Percentiles rank a stretch among this genome's conserved stretches.
These are phyloP conservation scores for Psilocybe sp. DNA, from an alignment of 768 basidiomycete species.

Conservation along the genomic window DNA sequence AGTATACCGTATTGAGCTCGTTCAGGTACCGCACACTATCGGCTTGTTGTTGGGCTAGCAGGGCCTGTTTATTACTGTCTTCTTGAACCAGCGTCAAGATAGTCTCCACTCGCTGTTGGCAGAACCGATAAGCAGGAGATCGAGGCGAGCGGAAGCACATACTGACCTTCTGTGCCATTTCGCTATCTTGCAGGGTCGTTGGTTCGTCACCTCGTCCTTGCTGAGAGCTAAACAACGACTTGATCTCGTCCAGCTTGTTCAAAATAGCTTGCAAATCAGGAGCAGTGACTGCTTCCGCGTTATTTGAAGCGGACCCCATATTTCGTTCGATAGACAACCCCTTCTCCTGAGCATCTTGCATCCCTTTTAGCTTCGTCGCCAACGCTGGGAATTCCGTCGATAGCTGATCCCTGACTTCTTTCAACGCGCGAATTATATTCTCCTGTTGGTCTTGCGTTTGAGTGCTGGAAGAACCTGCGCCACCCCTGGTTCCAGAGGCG, in stretches of 20 bases:
- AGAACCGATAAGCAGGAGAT: background rate
- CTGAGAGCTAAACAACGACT: constrained; percentile 5
- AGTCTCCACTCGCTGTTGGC: constrained; percentile 33
- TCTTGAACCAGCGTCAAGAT: constrained; percentile 47
- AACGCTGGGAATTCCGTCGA: constrained; percentile 34
- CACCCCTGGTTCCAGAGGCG: background rate
- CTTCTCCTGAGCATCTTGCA: constrained; percentile 9
- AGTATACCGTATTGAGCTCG: constrained; percentile 64
- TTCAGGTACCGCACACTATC: constrained; percentile 79
- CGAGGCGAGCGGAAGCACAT: background rate
- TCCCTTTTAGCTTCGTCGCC: constrained; percentile 23
- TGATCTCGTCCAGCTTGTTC: constrained; percentile 21
- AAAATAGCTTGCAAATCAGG: constrained; percentile 15
- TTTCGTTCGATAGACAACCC: background rate
- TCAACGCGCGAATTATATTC: constrained; percentile 30
- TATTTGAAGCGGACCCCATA: background rate
- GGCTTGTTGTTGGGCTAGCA: constrained; percentile 61
- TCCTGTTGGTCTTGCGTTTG: constrained; percentile 1
- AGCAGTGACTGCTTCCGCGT: background rate
- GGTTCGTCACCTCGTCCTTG: background rate
- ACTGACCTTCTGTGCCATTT: constrained; percentile 4
- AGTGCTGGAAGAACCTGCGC: too few species aligned
- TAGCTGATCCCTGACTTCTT: constrained; percentile 38
- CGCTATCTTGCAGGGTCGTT: background rate
- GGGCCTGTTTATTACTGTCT: constrained; percentile 43